phyloP scores from a whole-genome alignment of 2,329 filamentous ascomycete genomes.

The Plectosphaerella sp. region DNA sequence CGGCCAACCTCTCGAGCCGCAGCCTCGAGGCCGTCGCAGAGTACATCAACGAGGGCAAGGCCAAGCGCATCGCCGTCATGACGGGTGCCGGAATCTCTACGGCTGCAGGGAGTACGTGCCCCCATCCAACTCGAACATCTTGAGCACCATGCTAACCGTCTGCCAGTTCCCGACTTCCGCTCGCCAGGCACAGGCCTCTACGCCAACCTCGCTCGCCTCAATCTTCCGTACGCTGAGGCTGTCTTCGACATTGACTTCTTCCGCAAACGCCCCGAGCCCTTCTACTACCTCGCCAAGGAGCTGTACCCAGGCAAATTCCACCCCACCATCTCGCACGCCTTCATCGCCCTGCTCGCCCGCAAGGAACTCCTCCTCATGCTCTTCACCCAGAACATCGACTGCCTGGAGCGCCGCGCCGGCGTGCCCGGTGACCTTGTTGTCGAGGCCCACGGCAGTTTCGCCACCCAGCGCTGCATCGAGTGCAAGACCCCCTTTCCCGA shows the following conservation, averaged over 20 bases:
- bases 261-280: constrained; percentile 75
- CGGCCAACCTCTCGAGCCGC: constrained; percentile 63
- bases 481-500: constrained; percentile 71
- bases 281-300: constrained; percentile 89
- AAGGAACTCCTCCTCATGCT: constrained; percentile 78
- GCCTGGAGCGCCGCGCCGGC: constrained; percentile 81
- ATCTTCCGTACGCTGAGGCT: constrained; percentile 84
- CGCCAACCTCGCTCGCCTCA: constrained; percentile 79
- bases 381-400: constrained; percentile 98
- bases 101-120: constrained; percentile 53
- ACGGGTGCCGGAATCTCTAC: constrained; percentile 88
- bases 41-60: constrained; percentile 67
- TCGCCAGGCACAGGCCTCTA: constrained; percentile 93
- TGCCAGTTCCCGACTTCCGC: constrained; percentile 83
- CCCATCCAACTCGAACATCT: background rate
- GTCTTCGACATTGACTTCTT: constrained; percentile 95
- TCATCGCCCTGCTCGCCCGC: constrained; percentile 74
- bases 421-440: constrained; percentile 77
- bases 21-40: constrained; percentile 73
- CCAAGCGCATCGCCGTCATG: constrained; percentile 75
- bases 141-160: constrained; percentile 13
- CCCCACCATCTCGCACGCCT: constrained; percentile 86
- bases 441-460: constrained; percentile 95
- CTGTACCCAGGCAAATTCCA: constrained; percentile 86
- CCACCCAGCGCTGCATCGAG: constrained; percentile 84